These are phyloP conservation scores for Phlyctochytrium bullatum DNA, from an alignment of 192 early-diverging fungal genomes.

Conservation along the genomic window DNA sequence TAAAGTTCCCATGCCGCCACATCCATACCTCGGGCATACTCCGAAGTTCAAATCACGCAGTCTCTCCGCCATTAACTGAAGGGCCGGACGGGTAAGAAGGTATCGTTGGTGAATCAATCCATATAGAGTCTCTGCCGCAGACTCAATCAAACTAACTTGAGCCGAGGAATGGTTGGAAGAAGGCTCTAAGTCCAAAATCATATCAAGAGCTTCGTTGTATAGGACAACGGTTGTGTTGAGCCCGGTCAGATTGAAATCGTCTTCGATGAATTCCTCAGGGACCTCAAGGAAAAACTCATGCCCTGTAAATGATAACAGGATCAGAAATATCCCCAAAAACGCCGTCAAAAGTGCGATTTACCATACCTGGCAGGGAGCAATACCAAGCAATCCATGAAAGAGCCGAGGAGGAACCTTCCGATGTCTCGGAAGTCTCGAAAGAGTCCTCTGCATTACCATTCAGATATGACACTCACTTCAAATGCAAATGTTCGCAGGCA, in stretches of 20 bases:
- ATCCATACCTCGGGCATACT: conserved; percentile 49
- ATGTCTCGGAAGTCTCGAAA: conserved; percentile 14
- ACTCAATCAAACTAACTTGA: conserved; percentile 69
- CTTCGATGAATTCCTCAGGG: conserved; percentile 70
- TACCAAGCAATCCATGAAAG: conserved; percentile 61
- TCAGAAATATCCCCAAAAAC: background rate
- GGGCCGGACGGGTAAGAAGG: conserved; percentile 81
- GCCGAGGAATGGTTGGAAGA: conserved; percentile 47
- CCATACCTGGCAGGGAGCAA: conserved; percentile 56
- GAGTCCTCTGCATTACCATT: conserved; percentile 12
- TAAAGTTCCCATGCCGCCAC: conserved; percentile 46
- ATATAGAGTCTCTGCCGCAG: conserved; percentile 88
- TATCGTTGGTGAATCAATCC: conserved; percentile 92
- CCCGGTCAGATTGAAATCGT: conserved; percentile 98
- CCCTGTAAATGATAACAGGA: conserved; percentile 21
- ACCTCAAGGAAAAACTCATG: conserved; percentile 55
- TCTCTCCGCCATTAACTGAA: conserved; percentile 73
- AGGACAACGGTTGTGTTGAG: conserved; percentile 74
- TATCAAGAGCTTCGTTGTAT: conserved; percentile 90
- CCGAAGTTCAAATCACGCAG: conserved; percentile 46
- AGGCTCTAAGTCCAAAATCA: conserved; percentile 82
- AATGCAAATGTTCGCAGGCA: too few relatives aligned
- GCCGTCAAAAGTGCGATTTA: background rate
- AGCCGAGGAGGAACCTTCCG: conserved; percentile 39
- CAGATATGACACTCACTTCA: too few relatives aligned